A percentile compares a stretch with the other conserved stretches of the same genome.
phyloP scores from a whole-genome alignment of 2,329 filamentous ascomycete genomes.

The Alternaria dauci region DNA sequence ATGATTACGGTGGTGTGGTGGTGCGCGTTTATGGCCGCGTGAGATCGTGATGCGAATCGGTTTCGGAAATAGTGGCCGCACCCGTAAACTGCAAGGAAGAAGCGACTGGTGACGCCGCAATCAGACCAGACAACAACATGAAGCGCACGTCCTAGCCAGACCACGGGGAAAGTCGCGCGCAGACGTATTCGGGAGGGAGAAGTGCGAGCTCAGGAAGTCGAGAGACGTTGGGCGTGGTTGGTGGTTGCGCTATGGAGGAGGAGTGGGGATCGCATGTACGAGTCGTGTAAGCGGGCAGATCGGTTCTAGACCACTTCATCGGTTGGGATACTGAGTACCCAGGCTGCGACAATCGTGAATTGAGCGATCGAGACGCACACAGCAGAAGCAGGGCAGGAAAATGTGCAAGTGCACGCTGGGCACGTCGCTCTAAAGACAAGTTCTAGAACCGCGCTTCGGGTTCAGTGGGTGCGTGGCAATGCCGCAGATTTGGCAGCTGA shows the following conservation, averaged over 20 bases:
- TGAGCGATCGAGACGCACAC: not conserved
- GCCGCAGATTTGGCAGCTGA: slow-evolving; percentile 21
- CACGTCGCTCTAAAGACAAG: slow-evolving; percentile 6
- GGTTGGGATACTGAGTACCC: not conserved
- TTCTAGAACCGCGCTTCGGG: slow-evolving; percentile 30
- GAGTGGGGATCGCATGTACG: slow-evolving; percentile 21
- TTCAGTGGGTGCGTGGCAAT: slow-evolving; percentile 15
- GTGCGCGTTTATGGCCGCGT: slow-evolving; percentile 5
- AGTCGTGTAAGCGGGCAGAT: slow-evolving; percentile 27
- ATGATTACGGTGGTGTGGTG: slow-evolving; percentile 15
- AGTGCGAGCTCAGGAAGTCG: slow-evolving; percentile 8
- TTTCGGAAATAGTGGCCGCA: not conserved
- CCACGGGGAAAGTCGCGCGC: slow-evolving; percentile 9
- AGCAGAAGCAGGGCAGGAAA: slow-evolving; percentile 7
- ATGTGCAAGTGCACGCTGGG: slow-evolving; percentile 7
- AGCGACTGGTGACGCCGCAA: slow-evolving; percentile 6
- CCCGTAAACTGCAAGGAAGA: slow-evolving; percentile 1
- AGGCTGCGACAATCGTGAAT: not conserved
- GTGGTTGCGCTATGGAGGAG: slow-evolving; percentile 16
- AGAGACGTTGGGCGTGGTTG: slow-evolving; percentile 15
- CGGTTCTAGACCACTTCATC: slow-evolving; percentile 28
- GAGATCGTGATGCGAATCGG: slow-evolving; percentile 1
- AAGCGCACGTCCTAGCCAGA: not conserved
- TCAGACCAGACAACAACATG: slow-evolving; percentile 10
- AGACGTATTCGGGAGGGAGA: not conserved